Percentiles rank a stretch among this genome's conserved stretches.
Evolutionary conservation across 257 asterid genomes (phyloP).

Genomic region (Solanum lycopersicoides): DNA sequence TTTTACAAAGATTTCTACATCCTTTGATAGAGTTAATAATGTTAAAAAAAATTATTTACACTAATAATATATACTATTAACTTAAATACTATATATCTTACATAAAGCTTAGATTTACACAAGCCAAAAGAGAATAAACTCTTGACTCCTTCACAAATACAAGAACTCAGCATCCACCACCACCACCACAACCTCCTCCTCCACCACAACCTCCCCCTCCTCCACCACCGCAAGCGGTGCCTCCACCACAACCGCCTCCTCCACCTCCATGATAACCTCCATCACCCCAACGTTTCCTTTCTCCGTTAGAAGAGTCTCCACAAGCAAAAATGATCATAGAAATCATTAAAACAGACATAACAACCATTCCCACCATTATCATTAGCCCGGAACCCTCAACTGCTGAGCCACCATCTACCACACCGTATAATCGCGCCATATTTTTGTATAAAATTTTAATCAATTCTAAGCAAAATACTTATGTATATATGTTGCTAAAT

Average conservation of each 20-base stretch:
- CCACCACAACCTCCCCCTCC: not conserved
- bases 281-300: not conserved
- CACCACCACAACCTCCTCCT: not conserved
- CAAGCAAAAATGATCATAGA: constrained; percentile 15
- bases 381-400: not conserved
- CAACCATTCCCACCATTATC: constrained; percentile 10
- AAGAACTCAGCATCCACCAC: not conserved
- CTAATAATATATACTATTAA: not conserved
- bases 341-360: constrained; percentile 4
- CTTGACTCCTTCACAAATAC: not conserved
- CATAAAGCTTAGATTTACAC: not conserved
- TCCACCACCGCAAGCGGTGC: not conserved
- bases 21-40: not conserved
- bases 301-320: not conserved
- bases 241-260: not conserved
- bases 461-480: not conserved
- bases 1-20: not conserved
- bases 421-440: not conserved
- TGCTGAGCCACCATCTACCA: not conserved
- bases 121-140: not conserved
- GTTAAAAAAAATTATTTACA: not conserved
- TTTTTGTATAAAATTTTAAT: not conserved
- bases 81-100: not conserved
- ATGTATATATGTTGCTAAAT: not conserved
- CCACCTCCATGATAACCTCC: not conserved